Base-by-base conservation (phyloP, 805 yeast species). In the Wickerhamiella brachini region DNA sequence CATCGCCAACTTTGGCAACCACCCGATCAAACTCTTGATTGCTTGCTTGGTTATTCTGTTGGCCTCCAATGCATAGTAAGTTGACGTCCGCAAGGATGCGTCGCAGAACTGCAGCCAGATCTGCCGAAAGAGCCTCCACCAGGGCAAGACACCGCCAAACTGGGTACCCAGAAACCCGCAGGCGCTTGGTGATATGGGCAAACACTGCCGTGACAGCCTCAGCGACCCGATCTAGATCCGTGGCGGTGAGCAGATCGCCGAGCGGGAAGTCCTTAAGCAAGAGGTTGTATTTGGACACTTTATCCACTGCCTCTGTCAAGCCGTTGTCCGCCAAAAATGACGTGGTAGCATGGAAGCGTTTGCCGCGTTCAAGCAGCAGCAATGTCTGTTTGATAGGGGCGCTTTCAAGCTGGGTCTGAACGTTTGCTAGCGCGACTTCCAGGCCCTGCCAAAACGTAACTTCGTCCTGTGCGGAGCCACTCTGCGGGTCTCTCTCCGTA, bases 271-370 rank as follows among this genome's bases (percentile, higher is more conserved):
- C 93, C 45, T 76, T 75, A 56, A 87, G 67, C 24, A 90, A 67
- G 8, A 76, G 75, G 55, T 80, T 81, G 60, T 80, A 80, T n/a
- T 72, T 70, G 12, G 69, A 67, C 0, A 87, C 77, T 21, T 65
- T 65, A 3, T 68, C 68, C 12, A 78, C 54, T 15, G 83, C 77
- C 24, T 77, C 80, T n/a, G 59, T 56, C 20, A 90, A 65, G 0
- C 86, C 85, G 1, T 83, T 79, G 59, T 85, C 94, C 5, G 86
- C 77, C 34, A 76, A 68, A 58, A 85, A 82, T 37, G 83, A 74
- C n/a, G 79, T 76, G 0, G 89, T 81, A 1, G 86, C 81, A 62
- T 85, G 94, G 60, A 81, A 85, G 55, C 97, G 71, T 57, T 85
- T 88, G 2, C 88, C 87, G 15, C 73, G 68, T 53, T 77, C 76